Conservation (phyloP, 441 rosid species). For the Gossypium gossypioides region DNA sequence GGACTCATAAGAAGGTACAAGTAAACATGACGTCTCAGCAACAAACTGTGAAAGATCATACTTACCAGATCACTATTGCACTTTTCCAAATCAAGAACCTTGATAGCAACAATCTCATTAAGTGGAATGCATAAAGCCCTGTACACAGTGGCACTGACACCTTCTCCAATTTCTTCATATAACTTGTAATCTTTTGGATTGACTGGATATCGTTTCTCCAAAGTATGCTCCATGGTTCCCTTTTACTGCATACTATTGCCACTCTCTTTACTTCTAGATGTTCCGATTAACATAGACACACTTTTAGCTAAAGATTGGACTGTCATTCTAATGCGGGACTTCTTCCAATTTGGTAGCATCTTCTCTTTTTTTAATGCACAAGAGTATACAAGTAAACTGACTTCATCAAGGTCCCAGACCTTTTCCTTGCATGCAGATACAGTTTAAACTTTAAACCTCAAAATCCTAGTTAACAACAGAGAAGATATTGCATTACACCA, state of each 20-base stretch:
- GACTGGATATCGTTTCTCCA: slow-evolving; percentile 67
- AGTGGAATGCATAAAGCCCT: slow-evolving; percentile 92
- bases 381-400: slow-evolving; percentile 20
- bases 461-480: slow-evolving; percentile 12
- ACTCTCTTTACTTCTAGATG: slow-evolving; percentile 29
- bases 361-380: slow-evolving; percentile 31
- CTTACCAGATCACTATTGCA: slow-evolving; percentile 90
- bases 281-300: slow-evolving; percentile 22
- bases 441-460: slow-evolving; percentile 4
- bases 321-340: slow-evolving; percentile 36
- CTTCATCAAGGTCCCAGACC: slow-evolving; percentile 24
- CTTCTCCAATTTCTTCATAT: slow-evolving; percentile 95
- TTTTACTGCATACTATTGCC: slow-evolving; percentile 39
- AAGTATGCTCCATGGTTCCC: slow-evolving; percentile 42
- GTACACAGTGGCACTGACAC: slow-evolving; percentile 85
- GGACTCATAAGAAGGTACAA: slow-evolving; percentile 9
- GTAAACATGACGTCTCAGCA: not conserved
- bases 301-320: slow-evolving; percentile 20
- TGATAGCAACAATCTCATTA: slow-evolving; percentile 77
- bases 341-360: slow-evolving; percentile 71
- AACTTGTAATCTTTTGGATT: slow-evolving; percentile 68
- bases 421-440: slow-evolving; percentile 22
- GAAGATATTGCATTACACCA: slow-evolving; percentile 1
- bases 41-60: slow-evolving; percentile 16
- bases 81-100: slow-evolving; percentile 91